These are phyloP conservation scores for Psilocybe tampanensis DNA, from an alignment of 768 basidiomycete genomes.

Conservation along the genomic window DNA sequence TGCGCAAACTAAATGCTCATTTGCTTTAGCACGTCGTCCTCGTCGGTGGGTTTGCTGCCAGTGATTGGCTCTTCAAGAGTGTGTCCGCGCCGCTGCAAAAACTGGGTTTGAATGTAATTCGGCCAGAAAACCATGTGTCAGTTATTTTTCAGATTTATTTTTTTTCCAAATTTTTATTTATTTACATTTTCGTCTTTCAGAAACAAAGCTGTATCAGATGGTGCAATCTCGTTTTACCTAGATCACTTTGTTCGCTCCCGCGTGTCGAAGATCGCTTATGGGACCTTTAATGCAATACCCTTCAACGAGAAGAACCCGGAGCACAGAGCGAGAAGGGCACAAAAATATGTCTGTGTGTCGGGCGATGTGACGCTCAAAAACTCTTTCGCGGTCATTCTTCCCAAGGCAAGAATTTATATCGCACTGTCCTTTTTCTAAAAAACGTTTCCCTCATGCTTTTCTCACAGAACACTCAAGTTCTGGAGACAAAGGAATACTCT, in stretches of 20 bases:
- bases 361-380: conserved; percentile 34
- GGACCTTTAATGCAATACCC: conserved; percentile 20
- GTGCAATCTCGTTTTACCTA: conserved; percentile 30
- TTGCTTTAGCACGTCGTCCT: conserved; percentile 31
- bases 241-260: conserved; percentile 35
- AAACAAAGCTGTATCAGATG: conserved; percentile 51
- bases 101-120: conserved; percentile 21
- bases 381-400: conserved; percentile 25
- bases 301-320: conserved; percentile 33
- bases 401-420: not conserved
- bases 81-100: conserved; percentile 24
- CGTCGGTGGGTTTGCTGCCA: conserved; percentile 47
- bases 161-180: conserved; percentile 40
- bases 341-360: conserved; percentile 27
- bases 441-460: not conserved
- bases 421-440: conserved; percentile 2
- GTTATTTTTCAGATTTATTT: conserved; percentile 32
- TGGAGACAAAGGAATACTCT: conserved; percentile 46
- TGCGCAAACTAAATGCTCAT: not conserved
- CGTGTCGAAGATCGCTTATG: conserved; percentile 47
- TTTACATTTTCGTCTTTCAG: conserved; percentile 18
- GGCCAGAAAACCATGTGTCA: conserved; percentile 28
- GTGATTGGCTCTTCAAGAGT: conserved; percentile 41
- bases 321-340: conserved; percentile 31
- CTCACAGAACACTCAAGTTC: conserved; percentile 40